phyloP scores from a whole-genome alignment of 2,329 filamentous ascomycete genomes.

The Trichoderma sp. region DNA sequence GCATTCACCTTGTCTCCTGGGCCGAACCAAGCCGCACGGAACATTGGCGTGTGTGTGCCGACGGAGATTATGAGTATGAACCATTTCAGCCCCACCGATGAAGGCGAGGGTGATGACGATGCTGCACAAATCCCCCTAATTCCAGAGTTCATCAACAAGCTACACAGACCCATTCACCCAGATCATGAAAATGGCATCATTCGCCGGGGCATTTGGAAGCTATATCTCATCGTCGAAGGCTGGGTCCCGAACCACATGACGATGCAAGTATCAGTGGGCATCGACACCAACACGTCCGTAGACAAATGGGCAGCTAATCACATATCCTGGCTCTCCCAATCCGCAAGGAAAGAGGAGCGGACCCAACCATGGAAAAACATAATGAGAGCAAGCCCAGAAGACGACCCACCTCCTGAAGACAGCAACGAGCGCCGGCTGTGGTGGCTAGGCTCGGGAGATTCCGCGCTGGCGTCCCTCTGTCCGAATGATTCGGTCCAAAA shows the following conservation, averaged over 20 bases:
- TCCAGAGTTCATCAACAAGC: constrained; percentile 6
- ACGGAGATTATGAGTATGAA: constrained; percentile 7
- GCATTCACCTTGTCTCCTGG: constrained; percentile 4
- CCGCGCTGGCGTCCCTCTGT: neutral
- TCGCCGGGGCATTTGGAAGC: constrained; percentile 3
- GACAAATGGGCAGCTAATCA: neutral
- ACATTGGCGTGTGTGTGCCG: constrained; percentile 3
- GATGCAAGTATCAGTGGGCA: neutral
- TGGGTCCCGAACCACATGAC: neutral
- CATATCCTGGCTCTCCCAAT: neutral
- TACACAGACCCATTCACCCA: neutral
- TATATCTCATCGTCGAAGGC: constrained; percentile 15
- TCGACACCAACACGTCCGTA: neutral
- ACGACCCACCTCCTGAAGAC: too few relatives aligned
- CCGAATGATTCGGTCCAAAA: neutral
- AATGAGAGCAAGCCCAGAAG: neutral
- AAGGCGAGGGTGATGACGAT: constrained; percentile 7
- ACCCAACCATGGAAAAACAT: neutral
- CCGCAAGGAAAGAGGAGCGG: neutral
- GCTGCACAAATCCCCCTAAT: constrained; percentile 10
- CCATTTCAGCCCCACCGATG: neutral
- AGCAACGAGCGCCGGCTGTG: neutral
- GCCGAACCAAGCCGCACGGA: neutral
- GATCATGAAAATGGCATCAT: neutral
- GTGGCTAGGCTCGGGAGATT: constrained; percentile 7